phyloP scores from a whole-genome alignment of 345 rosid species.

The Microcos paniculata region DNA sequence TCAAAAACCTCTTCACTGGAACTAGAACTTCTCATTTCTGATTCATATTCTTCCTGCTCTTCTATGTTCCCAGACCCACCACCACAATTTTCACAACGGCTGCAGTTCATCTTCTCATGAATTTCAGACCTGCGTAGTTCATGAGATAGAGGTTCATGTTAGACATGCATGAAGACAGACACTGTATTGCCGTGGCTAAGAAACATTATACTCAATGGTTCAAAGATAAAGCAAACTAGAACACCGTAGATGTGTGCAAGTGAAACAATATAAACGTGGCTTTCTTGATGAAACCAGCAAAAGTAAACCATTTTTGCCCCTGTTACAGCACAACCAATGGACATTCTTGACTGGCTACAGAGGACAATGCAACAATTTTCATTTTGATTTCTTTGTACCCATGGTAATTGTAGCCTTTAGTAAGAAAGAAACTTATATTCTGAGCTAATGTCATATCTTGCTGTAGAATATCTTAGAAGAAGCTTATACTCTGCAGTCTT shows the following conservation, averaged over 20 bases:
- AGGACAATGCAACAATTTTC: background rate
- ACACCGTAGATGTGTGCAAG: background rate
- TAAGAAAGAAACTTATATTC: background rate
- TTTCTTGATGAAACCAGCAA: background rate
- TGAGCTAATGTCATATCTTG: background rate
- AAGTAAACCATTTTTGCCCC: background rate
- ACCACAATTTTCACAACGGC: constrained; percentile 49
- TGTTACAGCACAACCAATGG: background rate
- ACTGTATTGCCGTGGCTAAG: background rate
- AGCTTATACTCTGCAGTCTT: background rate
- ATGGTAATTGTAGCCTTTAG: background rate
- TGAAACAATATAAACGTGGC: background rate
- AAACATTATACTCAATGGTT: background rate
- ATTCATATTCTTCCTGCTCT: constrained; percentile 34
- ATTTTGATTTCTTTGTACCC: background rate
- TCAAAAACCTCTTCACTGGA: constrained; percentile 43
- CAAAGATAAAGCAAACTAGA: background rate
- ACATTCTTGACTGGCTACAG: background rate
- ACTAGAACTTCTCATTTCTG: constrained; percentile 22
- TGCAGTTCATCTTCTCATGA: constrained; percentile 82
- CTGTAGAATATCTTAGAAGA: background rate
- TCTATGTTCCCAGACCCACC: constrained; percentile 26
- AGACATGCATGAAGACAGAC: background rate
- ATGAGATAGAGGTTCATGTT: background rate
- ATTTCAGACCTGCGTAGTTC: constrained; percentile 72